Evolutionary conservation across 345 rosid species (phyloP).

Genomic region (Dimocarpus longan): DNA sequence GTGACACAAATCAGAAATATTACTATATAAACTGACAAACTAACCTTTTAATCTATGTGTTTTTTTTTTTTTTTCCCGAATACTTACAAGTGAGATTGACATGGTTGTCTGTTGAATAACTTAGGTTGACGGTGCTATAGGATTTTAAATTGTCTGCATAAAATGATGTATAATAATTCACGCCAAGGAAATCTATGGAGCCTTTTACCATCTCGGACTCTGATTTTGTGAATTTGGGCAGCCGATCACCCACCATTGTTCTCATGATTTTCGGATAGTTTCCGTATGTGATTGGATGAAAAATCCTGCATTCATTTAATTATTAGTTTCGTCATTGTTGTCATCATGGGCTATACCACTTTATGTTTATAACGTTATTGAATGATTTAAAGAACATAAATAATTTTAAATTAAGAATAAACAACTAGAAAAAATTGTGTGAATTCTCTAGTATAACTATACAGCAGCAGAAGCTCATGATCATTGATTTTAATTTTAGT

Average conservation of each 20-base stretch:
- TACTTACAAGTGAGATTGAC: conserved; percentile 37
- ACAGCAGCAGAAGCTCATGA: too few relatives aligned
- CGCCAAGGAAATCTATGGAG: conserved; percentile 56
- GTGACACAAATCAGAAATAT: not conserved
- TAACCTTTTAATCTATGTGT: too few relatives aligned
- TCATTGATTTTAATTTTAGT: not conserved
- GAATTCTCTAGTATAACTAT: too few relatives aligned
- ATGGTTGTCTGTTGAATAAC: conserved; percentile 45
- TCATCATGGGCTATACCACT: not conserved
- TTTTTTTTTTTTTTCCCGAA: not conserved
- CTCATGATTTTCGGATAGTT: conserved; percentile 48
- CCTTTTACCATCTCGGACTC: conserved; percentile 57
- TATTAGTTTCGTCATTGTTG: not conserved
- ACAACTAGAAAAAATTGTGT: too few relatives aligned
- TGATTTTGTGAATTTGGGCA: conserved; percentile 50
- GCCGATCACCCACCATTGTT: conserved; percentile 42
- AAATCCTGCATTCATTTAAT: conserved; percentile 25
- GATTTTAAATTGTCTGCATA: conserved; percentile 37
- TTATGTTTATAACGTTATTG: not conserved
- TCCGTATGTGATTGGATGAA: conserved; percentile 55
- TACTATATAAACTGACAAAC: too few relatives aligned
- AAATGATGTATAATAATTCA: conserved; percentile 54
- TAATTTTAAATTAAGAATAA: too few relatives aligned
- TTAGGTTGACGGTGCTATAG: conserved; percentile 19
- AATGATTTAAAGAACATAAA: not conserved